These are phyloP conservation scores for Macrolepiota albuminosa DNA, from an alignment of 768 basidiomycete species.

Conservation along the genomic window DNA sequence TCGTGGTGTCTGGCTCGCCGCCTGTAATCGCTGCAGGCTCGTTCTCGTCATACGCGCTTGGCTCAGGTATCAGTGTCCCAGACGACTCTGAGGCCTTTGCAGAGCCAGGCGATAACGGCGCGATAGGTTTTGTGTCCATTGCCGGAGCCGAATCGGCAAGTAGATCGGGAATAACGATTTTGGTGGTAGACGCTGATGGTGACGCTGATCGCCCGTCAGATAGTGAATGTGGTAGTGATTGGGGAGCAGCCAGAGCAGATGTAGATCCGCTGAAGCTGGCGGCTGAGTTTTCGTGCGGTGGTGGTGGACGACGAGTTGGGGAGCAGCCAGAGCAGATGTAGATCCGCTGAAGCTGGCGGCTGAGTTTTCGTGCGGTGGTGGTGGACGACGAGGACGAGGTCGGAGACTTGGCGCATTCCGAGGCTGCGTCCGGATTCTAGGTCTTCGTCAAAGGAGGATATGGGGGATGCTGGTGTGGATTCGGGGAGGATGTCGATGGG, in stretches of 20 bases:
- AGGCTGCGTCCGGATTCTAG: slow-evolving; percentile 43
- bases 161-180: slow-evolving; percentile 41
- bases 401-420: slow-evolving; percentile 32
- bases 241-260: background rate
- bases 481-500: slow-evolving; percentile 50
- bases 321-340: too few relatives aligned
- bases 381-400: slow-evolving; percentile 13
- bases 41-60: background rate
- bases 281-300: slow-evolving; percentile 8
- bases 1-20: slow-evolving; percentile 34
- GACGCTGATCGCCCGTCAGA: slow-evolving; percentile 7
- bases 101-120: slow-evolving; percentile 21
- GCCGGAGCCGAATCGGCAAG: slow-evolving; percentile 39
- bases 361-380: slow-evolving; percentile 8
- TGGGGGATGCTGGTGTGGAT: slow-evolving; percentile 41
- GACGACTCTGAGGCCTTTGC: slow-evolving; percentile 6
- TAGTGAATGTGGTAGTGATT: background rate
- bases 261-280: background rate
- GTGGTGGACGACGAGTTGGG: slow-evolving; percentile 9
- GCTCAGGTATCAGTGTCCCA: slow-evolving; percentile 4
- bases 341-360: background rate
- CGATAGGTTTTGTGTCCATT: slow-evolving; percentile 32
- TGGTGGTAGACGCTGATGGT: slow-evolving; percentile 4
- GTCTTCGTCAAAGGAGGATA: slow-evolving; percentile 41
- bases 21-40: slow-evolving; percentile 6